A percentile compares a stretch with the other conserved stretches of the same genome.
phyloP scores from a whole-genome alignment of 345 rosid species.

The Eucalyptus sp. region DNA sequence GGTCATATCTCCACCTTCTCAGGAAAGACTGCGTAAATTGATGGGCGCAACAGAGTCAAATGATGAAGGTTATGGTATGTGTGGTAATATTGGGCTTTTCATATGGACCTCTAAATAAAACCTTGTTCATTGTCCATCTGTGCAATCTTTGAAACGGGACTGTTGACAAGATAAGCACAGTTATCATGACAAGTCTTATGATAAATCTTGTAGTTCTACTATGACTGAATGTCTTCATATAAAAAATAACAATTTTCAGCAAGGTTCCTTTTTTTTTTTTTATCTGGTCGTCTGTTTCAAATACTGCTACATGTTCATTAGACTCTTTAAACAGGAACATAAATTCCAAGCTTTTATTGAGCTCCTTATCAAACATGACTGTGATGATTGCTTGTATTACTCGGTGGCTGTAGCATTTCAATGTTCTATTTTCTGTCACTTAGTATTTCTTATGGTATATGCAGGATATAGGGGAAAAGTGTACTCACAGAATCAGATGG shows the following conservation, averaged over 20 bases:
- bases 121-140: neutral
- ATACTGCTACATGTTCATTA: neutral
- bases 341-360: neutral
- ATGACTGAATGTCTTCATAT: neutral
- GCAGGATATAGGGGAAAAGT: conserved; percentile 52
- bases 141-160: neutral
- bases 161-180: neutral
- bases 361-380: neutral
- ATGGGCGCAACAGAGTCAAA: conserved; percentile 30
- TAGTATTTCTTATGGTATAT: neutral
- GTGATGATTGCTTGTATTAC: neutral
- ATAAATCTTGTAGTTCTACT: neutral
- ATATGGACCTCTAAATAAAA: neutral
- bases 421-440: neutral
- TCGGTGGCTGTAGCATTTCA: neutral
- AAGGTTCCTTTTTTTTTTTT: neutral
- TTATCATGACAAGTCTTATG: neutral
- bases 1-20: conserved; percentile 78
- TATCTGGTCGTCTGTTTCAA: neutral
- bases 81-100: neutral
- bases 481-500: conserved; percentile 24
- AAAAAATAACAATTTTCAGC: neutral
- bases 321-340: neutral
- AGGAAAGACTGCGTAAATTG: conserved; percentile 52
- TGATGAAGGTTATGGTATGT: conserved; percentile 41